phyloP scores from a whole-genome alignment of 495 filamentous ascomycete species.

The Pseudevernia furfuracea region DNA sequence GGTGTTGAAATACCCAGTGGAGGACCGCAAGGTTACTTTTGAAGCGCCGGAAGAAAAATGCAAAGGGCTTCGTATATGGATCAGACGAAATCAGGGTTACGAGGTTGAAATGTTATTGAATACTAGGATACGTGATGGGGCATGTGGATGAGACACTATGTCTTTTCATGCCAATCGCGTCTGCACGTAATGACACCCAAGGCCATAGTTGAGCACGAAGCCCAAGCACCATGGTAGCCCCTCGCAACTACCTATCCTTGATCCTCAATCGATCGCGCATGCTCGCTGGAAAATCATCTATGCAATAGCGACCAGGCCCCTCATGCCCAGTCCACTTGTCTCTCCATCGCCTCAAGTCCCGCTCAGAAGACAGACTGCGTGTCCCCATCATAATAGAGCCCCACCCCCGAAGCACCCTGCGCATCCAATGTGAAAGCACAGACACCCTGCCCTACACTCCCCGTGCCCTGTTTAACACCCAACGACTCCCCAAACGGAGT shows the following conservation, averaged over 20 bases:
- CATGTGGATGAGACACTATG: not conserved
- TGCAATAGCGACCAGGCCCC: not conserved
- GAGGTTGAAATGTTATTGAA: not conserved
- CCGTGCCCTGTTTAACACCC: not conserved
- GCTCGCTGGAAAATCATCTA: not conserved
- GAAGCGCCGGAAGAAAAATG: not conserved
- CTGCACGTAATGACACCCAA: not conserved
- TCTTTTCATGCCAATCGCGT: not conserved
- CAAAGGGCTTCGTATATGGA: not conserved
- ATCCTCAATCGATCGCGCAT: not conserved
- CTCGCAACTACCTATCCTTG: not conserved
- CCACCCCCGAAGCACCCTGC: not conserved
- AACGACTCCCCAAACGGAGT: not conserved
- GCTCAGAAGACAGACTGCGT: not conserved
- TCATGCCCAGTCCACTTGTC: not conserved
- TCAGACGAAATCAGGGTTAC: not conserved
- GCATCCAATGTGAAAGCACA: not conserved
- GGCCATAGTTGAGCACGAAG: not conserved
- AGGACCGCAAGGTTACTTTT: not conserved
- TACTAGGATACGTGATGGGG: not conserved
- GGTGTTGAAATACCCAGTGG: not conserved
- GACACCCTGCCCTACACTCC: not conserved
- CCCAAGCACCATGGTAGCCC: not conserved
- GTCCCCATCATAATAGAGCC: not conserved
- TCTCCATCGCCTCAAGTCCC: not conserved